Evolutionary conservation across 1,284 basidiomycete species (phyloP), one percentile per base, ranked within the genome.

Genomic region (Puccinia horiana): DNA sequence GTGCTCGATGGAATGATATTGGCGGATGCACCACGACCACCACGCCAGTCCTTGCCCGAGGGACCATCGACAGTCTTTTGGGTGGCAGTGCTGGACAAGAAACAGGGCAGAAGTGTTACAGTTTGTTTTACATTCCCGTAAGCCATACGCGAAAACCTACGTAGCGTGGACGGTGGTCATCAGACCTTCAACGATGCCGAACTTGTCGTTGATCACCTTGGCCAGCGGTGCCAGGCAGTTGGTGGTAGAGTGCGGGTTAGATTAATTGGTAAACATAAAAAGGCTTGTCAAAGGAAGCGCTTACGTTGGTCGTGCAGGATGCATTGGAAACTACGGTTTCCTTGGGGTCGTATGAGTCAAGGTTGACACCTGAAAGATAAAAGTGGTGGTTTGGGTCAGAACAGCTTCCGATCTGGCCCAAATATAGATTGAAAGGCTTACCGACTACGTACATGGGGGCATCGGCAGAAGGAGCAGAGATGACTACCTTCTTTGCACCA

Each of bases 1-100:
- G 97, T 99, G 86, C 95, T 97, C 44, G 96, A 98, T 83, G 96
- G 96, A 88, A 99, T 99, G 89, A 99, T 98, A 92, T 99, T 99
- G 90, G 93, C 93, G 88, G 92, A 92, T 84, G 96, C 95, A 86
- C 92, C 92, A 90, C 96, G 97, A 86, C 96, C 96, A 88, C 97
- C 97, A 88, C 90, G 88, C 90, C 90, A 90, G 88, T 89, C 89
- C 90, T 95, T 98, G 90, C 90, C 87, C 78, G 95, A 98, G 77
- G 96, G 96, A 84, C 96, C 96, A 86, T 98, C 96, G 86, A 98
- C 96, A 85, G 96, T 98, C 92, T 98, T 99, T 90, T 99, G 96
- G 85, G 97, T 99, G 83, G 97, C 97, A 81, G 95, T 96, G 85
- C 94, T 94, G 70, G 94, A 58, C n/a, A 32, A 40, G 32, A 32